Conservation (phyloP, 2,329 filamentous ascomycete genomes). For the Pestalotiopsis sp. region DNA sequence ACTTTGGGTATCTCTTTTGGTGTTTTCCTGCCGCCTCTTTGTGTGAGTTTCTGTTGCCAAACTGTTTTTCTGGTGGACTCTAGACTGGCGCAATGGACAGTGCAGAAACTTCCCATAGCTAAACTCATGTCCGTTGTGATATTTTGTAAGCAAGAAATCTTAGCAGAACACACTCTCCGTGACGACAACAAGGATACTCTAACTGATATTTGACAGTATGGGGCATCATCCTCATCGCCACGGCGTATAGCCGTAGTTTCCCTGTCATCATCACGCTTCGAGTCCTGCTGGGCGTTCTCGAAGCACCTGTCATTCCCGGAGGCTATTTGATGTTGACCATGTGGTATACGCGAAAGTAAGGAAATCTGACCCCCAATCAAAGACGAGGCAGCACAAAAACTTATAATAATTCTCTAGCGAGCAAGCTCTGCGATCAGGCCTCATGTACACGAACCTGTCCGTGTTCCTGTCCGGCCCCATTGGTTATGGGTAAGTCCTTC, state of each 20-base stretch:
- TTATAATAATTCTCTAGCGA: not conserved
- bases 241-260: constrained; percentile 10
- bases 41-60: not conserved
- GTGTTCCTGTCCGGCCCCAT: constrained; percentile 11
- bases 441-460: constrained; percentile 15
- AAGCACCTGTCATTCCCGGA: constrained; percentile 11
- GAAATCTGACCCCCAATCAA: not conserved
- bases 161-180: no score
- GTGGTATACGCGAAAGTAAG: constrained; percentile 14
- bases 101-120: constrained; percentile 11
- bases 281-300: constrained; percentile 4
- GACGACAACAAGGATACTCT: not conserved
- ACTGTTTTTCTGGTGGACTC: no score
- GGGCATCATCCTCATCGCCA: constrained; percentile 13
- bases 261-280: constrained; percentile 10
- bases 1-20: constrained; percentile 14
- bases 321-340: constrained; percentile 13
- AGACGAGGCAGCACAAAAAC: not conserved
- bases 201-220: constrained; percentile 2
- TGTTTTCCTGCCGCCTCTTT: constrained; percentile 12
- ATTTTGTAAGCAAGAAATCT: constrained; percentile 4
- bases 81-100: not conserved
- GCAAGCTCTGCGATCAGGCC: constrained; percentile 10
- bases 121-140: constrained; percentile 12
- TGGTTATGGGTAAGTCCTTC: constrained; percentile 8